Evolutionary conservation across 495 filamentous ascomycete genomes (phyloP), one percentile per base, ranked within the genome.

Genomic region (Xylaria palmicola): DNA sequence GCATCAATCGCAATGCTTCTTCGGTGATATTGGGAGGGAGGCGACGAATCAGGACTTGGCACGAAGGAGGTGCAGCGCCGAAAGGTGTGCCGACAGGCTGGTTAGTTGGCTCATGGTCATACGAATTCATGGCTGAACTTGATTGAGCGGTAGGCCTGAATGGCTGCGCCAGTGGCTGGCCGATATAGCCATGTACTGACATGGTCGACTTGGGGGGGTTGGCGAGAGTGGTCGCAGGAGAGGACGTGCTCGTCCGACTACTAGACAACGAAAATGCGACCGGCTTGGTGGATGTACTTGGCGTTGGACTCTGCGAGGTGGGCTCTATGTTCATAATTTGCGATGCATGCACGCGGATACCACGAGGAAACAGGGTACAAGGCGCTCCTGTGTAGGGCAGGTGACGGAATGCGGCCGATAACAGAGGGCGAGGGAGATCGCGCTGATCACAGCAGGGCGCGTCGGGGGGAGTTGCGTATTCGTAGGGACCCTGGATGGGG

Each of bases 1-100:
- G 81, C 87, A 97, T 92, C 62, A 88, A 83, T 62, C 88, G 85
- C 60, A 96, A 77, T 39, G 84, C 81, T 59, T 93, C 89, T 56
- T 86, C 80, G 51, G 83, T 86, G 19, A 86, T 93, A 66, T 88
- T 90, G 54, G 78, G 71, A 6, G 92, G 89, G 0, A 97, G 82
- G 66, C 86, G 89, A 63, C 89, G 89, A 75, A 97, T 88, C 50
- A 90, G 72, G 54, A 76, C 67, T 17, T 74, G 56, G n/a, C 75
- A 68, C 8, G 72, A 48, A 20, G 68, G 62, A 19, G 76, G 64
- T n/a, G 69, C 65, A 36, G 66, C 60, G 57, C 70, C 68, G 85
- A 86, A 71, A 79, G 82, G 66, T 75, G 80, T 80, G 43, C 82
- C 77, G 60, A 76, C 67, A 56, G 83, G 75, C 63, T 79, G 77